Base-by-base conservation (phyloP, 495 filamentous ascomycete genomes). In the Podospora didyma region DNA sequence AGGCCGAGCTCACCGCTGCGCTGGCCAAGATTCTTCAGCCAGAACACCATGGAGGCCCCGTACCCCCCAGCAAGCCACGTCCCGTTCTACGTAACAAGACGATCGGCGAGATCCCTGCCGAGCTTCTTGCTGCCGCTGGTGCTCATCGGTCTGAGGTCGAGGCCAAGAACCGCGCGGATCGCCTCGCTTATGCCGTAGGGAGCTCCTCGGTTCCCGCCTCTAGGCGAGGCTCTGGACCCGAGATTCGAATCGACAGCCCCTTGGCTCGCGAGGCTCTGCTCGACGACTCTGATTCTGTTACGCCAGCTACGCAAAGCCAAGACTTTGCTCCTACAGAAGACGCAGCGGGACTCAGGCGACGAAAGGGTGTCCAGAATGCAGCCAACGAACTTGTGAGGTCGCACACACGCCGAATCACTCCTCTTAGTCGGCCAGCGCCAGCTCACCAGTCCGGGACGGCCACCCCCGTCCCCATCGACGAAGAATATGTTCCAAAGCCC, bases 401-500 rank as follows among this genome's bases (percentile, higher is more conserved):
- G 2, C 63, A 65, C 31, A 63, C 57, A 2, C 59, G 56, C n/a
- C 62, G 48, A 9, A 51, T 39, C 16, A 69, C 53, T 46, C 59
- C 63, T 16, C 22, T 60, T 16, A 19, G 57, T 22, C 58, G 60
- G 7, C 58, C 59, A 7, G 45, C 49, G 9, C 6, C 41, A 41
- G 52, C 47, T 6, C 52, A 54, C 2, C 31, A 31, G n/a, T 62
- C 68, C 10, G 66, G 68, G n/a, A 51, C 63, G 11, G 45, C 55
- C 2, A 69, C 69, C 1, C 68, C 69, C 2, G 23, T 69, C 24
- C 75, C 80, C 16, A 72, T 79, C 50, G 82, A 89, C 52, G 2
- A 57, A 22, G 77, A 80, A 45, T 92, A 89, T 61, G 77, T 89
- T 6, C 83, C 86, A 41, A 78, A 77, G 14, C 91, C 89, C 3